A percentile compares a stretch with the other conserved stretches of the same genome.
These are phyloP conservation scores for Onygenales sp. DNA, from an alignment of 2,329 filamentous ascomycete species.

Conservation along the genomic window DNA sequence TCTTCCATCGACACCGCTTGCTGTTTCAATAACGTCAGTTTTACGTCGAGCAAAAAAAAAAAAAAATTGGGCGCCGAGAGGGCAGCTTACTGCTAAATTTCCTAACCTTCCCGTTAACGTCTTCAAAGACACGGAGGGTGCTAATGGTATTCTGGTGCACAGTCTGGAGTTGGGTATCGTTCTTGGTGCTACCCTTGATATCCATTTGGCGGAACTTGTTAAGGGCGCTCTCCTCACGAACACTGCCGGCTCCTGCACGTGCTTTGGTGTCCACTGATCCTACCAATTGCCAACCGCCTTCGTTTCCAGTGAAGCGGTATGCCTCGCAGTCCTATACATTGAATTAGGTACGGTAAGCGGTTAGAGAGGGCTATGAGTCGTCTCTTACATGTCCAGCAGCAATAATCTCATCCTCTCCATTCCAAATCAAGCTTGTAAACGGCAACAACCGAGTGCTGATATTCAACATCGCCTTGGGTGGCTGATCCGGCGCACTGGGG, in stretches of 20 bases:
- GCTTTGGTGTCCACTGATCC: slow-evolving; percentile 73
- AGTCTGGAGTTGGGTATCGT: slow-evolving; percentile 90
- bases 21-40: slow-evolving; percentile 33
- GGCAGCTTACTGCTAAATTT: slow-evolving; percentile 74
- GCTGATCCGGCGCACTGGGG: slow-evolving; percentile 80
- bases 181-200: slow-evolving; percentile 81
- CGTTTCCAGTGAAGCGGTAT: slow-evolving; percentile 74
- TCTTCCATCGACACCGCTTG: slow-evolving; percentile 73
- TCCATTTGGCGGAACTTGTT: slow-evolving; percentile 99
- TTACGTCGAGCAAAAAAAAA: slow-evolving; percentile 6
- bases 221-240: slow-evolving; percentile 79
- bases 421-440: slow-evolving; percentile 91
- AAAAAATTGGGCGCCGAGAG: background rate
- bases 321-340: slow-evolving; percentile 58
- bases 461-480: slow-evolving; percentile 80
- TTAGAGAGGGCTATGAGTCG: background rate
- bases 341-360: background rate
- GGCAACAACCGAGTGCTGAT: slow-evolving; percentile 84
- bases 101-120: slow-evolving; percentile 52
- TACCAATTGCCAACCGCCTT: slow-evolving; percentile 71
- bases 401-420: slow-evolving; percentile 81
- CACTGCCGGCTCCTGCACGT: slow-evolving; percentile 47
- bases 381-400: slow-evolving; percentile 70
- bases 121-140: slow-evolving; percentile 68
- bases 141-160: slow-evolving; percentile 95